Percentiles rank a stretch among this genome's conserved stretches.
Conservation (phyloP, 2,329 filamentous ascomycete genomes). For the Fusarium concolor region DNA sequence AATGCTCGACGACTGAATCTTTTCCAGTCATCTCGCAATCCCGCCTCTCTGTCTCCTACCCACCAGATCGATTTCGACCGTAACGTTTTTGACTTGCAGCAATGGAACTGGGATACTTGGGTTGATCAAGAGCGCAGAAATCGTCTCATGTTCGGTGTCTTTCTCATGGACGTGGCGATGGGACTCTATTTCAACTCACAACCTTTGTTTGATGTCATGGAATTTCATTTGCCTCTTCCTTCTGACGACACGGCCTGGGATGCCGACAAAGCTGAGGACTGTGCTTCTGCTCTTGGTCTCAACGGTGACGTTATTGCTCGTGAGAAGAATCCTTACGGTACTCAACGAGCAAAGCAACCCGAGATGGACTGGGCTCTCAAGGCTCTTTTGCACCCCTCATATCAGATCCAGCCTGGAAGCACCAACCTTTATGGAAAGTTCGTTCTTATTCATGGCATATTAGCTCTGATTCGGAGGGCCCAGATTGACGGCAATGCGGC, state of each 20-base stretch:
- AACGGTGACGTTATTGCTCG: conserved; percentile 66
- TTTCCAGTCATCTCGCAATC: conserved; percentile 62
- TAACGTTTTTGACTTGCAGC: conserved; percentile 59
- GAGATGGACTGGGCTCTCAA: conserved; percentile 71
- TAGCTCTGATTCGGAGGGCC: conserved; percentile 67
- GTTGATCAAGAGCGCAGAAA: conserved; percentile 77
- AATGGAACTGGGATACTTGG: conserved; percentile 76
- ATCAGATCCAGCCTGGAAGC: conserved; percentile 70
- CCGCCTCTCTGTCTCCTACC: conserved; percentile 66
- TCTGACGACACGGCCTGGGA: conserved; percentile 81
- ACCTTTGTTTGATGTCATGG: conserved; percentile 71
- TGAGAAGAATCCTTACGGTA: conserved; percentile 70
- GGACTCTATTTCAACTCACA: conserved; percentile 78
- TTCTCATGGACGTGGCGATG: conserved; percentile 72
- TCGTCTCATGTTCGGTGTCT: conserved; percentile 73
- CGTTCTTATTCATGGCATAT: conserved; percentile 75
- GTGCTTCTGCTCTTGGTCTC: conserved; percentile 73
- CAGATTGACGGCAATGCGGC: conserved; percentile 55
- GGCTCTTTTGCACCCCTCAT: conserved; percentile 68
- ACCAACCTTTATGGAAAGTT: conserved; percentile 82
- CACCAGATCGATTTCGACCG: conserved; percentile 67
- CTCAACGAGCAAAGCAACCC: conserved; percentile 72
- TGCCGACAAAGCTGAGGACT: conserved; percentile 67
- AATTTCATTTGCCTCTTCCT: conserved; percentile 75
- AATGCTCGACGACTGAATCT: conserved; percentile 69